Base-by-base conservation (phyloP, 2,329 filamentous ascomycete species). In the Trichophyton rubrum region DNA sequence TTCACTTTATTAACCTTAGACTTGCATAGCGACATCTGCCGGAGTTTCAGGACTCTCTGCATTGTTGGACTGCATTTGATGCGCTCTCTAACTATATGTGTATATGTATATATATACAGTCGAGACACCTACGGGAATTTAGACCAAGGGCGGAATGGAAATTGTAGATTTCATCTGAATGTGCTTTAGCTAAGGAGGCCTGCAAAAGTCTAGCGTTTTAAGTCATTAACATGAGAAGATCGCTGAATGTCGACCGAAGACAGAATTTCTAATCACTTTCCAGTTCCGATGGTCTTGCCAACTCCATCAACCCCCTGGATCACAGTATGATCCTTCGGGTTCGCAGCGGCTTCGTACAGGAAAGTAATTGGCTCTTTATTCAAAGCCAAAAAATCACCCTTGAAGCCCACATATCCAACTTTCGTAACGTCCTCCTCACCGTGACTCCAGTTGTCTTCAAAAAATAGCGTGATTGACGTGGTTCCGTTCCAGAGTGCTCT, bases 281-380 rank as follows among this genome's bases (percentile, higher is more conserved):
- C 62, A 40, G n/a, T 71, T 43, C 76, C 75, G 63, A 75, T 73
- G 24, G 74, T 69, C 59, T 70, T 71, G 58, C 70, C 68, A 27
- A 72, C 69, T 64, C 73, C 63, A 17, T 73, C 73, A 57, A 79
- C 69, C 30, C 77, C 75, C 61, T 74, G 72, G 56, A 78, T 75
- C 56, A 75, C 71, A 65, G 74, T 75, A 75, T 99, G 93, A 75
- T 99, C 93, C 55, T 78, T 83, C 11, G 92, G 93, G 72, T 96
- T 96, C 40, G 93, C 87, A 27, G 92, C 92, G 17, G 90, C 88
- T 80, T 99, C 93, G 73, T 97, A 99, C 63, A 96, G 69, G 67
- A 97, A 92, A 66, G 87, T 90, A 5, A 87, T 78, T 0, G 93
- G 90, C 70, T 92, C 89, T 60, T 87, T 81, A 55, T 87, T 93